Base-by-base conservation (phyloP, 192 early-diverging fungal species). In the Lunasporangiospora selenospora region DNA sequence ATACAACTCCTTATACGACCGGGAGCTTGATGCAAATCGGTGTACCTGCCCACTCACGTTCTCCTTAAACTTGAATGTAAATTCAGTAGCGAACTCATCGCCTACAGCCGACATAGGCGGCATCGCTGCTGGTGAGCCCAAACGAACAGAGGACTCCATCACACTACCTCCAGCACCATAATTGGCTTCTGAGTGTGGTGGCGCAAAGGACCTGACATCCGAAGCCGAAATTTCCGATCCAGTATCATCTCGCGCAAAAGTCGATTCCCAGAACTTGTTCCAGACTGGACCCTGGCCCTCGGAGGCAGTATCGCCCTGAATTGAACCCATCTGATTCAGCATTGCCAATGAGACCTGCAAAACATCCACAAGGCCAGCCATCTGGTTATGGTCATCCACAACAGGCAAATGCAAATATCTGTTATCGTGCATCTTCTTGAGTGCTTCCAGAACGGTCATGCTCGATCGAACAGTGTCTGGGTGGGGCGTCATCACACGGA, bases 401-500 rank as follows among this genome's bases (percentile, higher is more conserved):
- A 92, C 85, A 3, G 92, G 92, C 41, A 93, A 69, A 61, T 93
- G 88, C 19, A 92, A 81, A 67, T 90, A 93, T 54, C 86, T 87
- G 38, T 65, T 77, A 50, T 69, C 90, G 60, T 93, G 84, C 92
- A 93, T 93, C 66, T 85, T 85, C 60, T 87, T 89, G 45, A 93
- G 75, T 2, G 90, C 92, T 45, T 92, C 90, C 51, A 92, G 73
- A 48, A 93, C 83, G 30, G 87, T 87, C 50, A 85, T 90, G 58
- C 65, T 63, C 23, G 87, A 83, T 34, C 66, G 53, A 2, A 87
- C 88, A 6, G 89, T 89, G 65, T 93, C 92, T 1, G 92, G 92
- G 49, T 91, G 85, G 48, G 90, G 92, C 1, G 92, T 93, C 96
- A 98, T 98, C 26, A 98, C 96, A 41, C 96, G 90, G 18, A 97